Evolutionary conservation across 176 grass and related monocot genomes (phyloP).

Genomic region (Oryza rufipogon): DNA sequence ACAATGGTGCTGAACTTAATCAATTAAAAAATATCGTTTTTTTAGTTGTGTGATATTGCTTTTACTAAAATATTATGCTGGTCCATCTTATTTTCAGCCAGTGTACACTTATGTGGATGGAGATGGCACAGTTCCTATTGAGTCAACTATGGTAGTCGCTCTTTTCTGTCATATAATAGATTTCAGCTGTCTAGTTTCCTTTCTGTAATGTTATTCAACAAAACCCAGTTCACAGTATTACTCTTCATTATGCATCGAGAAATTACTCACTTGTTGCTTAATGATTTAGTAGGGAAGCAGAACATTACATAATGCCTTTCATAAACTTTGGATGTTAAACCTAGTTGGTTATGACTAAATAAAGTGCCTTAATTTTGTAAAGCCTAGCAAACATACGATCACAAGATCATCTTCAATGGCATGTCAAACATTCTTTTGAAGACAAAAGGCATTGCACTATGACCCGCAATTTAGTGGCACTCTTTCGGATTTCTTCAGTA

Average conservation of each 20-base stretch:
- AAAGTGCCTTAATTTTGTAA: neutral
- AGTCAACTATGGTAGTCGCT: slow-evolving; percentile 71
- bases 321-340: neutral
- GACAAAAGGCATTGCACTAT: neutral
- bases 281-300: neutral
- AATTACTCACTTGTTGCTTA: neutral
- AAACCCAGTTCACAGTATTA: neutral
- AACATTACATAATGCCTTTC: neutral
- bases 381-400: neutral
- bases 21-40: slow-evolving; percentile 5
- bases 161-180: neutral
- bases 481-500: neutral
- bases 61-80: slow-evolving; percentile 20
- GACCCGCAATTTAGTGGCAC: neutral
- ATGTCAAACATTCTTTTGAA: neutral
- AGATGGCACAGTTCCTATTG: slow-evolving; percentile 85
- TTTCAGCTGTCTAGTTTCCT: neutral
- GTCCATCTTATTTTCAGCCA: slow-evolving; percentile 60
- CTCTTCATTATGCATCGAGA: neutral
- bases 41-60: slow-evolving; percentile 39
- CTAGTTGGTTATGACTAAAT: neutral
- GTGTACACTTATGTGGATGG: slow-evolving; percentile 86
- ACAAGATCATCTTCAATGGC: neutral
- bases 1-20: slow-evolving; percentile 63
- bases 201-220: neutral